Evolutionary conservation across 148 eudicot genomes (phyloP), one percentile per base, ranked within the genome.

Genomic region (Rhododendron ferrugineum): DNA sequence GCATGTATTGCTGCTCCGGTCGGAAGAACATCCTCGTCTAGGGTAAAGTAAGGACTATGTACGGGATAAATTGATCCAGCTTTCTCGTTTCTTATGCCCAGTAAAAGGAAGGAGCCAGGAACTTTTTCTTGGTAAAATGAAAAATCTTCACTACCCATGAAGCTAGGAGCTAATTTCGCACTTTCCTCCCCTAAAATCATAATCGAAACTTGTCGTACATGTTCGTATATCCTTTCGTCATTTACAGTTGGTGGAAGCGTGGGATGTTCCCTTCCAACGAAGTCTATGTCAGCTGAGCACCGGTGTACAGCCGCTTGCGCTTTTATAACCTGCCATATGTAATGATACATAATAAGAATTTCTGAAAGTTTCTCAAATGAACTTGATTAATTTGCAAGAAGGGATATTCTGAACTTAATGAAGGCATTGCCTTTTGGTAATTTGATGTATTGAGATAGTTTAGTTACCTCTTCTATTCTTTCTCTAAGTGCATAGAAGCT

Each of bases 141-240:
- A 78, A 91, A 90, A 74, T 91, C 93, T 87, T 91, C 93, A 52
- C 91, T 89, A 9, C 91, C 93, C 91, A 90, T 90, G 83, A 86
- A 80, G 11, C 28, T 85, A 5, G 88, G 86, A 18, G 91, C 81
- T 58, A 83, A 23, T 42, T 64, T 47, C 47, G 78, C 42, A 75
- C 90, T 87, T 44, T 87, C 81, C 64, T 87, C 85, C 37, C 93
- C 93, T 2, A 90, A 50, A 42, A 91, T 72, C 85, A n/a, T 74
- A 5, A 68, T 76, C 11, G 89, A 52, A 10, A 90, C 81, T 77
- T 83, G 22, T 30, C 32, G 13, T 8, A 52, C 86, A 58, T 87
- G 92, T 74, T 90, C 84, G 14, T 88, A 90, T 68, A 91, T 82
- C 66, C 36, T 56, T 58, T 88, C 84, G 8, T 91, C 87, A 37